Evolutionary conservation across 2,329 filamentous ascomycete genomes (phyloP), one percentile per base, ranked within the genome.

Genomic region (Colletotrichum spinosum): DNA sequence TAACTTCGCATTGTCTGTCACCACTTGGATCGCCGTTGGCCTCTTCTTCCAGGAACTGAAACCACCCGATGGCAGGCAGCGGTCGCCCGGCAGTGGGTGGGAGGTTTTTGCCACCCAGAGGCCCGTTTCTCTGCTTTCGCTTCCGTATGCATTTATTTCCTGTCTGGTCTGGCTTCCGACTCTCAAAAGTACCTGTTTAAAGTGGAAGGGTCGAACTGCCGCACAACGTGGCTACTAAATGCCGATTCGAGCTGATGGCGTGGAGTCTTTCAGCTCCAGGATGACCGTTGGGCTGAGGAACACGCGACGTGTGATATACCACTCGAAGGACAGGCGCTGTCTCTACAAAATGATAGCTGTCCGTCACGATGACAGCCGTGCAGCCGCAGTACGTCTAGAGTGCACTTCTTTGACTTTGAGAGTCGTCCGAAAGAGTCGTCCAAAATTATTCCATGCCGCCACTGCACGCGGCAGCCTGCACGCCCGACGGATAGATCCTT

Each of bases 301-400:
- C 25, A 25, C 25, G 25, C 25, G 25, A 25, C 25, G 25, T 25
- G 25, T 25, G 25, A 25, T 25, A 25, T 25, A 25, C 25, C 25
- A 25, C 25, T 25, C 25, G 3, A 25, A 25, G 25, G 25, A 25
- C 25, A 25, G 4, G 25, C 25, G 12, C 17, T 25, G 8, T 50
- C 45, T 17, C 44, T 17, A 17, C 39, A 44, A 33, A 42, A 6
- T 56, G 37, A 53, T 57, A 37, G 59, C 45, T 42, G 53, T 44
- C 58, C 44, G 44, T 64, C 38, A 42, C 55, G 13, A 59, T 60
- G 55, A 49, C 55, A 60, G 49, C 44, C 44, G 50, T 60, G 61
- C 49, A 60, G 45, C 44, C 45, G 17, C 45, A 55, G n/a, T 64
- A 15, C 11, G 39, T 37, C 49, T 50, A 42, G 49, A 46, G 62